Conservation (phyloP, 2,329 filamentous ascomycete species). For the Sporothrix euskadiensis region DNA sequence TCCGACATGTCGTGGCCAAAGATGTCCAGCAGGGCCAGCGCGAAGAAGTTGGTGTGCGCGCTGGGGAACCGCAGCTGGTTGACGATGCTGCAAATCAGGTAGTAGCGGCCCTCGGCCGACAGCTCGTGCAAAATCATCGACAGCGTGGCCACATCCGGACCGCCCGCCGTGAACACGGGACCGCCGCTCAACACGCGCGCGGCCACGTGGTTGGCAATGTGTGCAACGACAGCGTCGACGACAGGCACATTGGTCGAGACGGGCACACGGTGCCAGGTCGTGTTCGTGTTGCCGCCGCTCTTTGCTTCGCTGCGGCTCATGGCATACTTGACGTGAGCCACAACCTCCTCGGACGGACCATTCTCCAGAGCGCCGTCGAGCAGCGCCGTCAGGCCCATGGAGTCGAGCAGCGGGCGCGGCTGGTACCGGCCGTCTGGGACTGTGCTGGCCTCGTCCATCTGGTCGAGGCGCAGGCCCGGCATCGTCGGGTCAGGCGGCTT, state of each 20-base stretch:
- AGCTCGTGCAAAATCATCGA: constrained; percentile 75
- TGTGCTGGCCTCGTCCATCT: constrained; percentile 71
- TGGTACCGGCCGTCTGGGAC: constrained; percentile 67
- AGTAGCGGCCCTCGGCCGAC: constrained; percentile 76
- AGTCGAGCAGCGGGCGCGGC: constrained; percentile 55
- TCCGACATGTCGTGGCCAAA: constrained; percentile 75
- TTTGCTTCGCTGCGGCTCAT: constrained; percentile 60
- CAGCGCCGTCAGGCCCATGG: constrained; percentile 59
- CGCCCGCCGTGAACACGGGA: constrained; percentile 63
- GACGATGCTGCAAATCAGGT: constrained; percentile 77
- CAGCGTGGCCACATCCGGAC: constrained; percentile 70
- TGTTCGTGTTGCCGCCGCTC: constrained; percentile 47
- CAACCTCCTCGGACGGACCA: constrained; percentile 68
- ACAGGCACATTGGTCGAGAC: constrained; percentile 69
- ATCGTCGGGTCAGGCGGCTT: constrained; percentile 75
- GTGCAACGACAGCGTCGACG: constrained; percentile 80
- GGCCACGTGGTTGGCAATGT: constrained; percentile 74
- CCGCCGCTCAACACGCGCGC: constrained; percentile 61
- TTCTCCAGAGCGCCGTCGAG: constrained; percentile 59
- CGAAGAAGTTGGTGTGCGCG: constrained; percentile 89
- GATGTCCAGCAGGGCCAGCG: constrained; percentile 77
- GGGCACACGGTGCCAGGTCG: constrained; percentile 62
- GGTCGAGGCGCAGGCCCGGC: constrained; percentile 72
- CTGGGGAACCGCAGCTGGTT: constrained; percentile 93
- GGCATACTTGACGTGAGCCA: constrained; percentile 74